Conservation (phyloP, 192 early-diverging fungal genomes). For the Polychytrium aggregatum region DNA sequence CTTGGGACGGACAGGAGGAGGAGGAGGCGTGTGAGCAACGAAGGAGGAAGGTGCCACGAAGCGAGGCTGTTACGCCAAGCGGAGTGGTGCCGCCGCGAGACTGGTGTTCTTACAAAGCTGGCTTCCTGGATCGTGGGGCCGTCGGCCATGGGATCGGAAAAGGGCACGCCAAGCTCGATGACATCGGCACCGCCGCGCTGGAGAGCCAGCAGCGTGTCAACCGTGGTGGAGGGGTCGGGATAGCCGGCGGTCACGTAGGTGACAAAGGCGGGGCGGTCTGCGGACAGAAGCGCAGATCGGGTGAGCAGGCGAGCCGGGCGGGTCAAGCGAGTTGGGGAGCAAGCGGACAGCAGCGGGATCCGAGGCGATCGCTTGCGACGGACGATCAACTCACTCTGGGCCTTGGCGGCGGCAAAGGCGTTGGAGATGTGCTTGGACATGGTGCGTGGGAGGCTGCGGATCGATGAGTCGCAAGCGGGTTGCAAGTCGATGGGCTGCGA, state of each 20-base stretch:
- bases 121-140: conserved; percentile 95
- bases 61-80: background rate
- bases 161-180: conserved; percentile 93
- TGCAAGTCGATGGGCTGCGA: too few relatives aligned
- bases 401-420: conserved; percentile 13
- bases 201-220: conserved; percentile 75
- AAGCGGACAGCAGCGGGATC: background rate
- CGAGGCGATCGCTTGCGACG: too few relatives aligned
- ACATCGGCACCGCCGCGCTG: conserved; percentile 88
- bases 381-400: conserved; percentile 1
- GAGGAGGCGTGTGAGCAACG: background rate
- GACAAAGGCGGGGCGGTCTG: conserved; percentile 71
- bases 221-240: conserved; percentile 66
- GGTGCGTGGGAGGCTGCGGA: too few relatives aligned
- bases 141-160: conserved; percentile 95
- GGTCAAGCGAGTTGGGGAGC: background rate
- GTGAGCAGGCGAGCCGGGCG: background rate
- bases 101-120: conserved; percentile 42
- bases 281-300: background rate
- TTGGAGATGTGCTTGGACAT: conserved; percentile 13
- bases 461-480: too few relatives aligned
- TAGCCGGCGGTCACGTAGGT: conserved; percentile 89
- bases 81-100: background rate
- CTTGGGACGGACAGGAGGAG: conserved; percentile 17
- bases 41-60: background rate